Percentiles rank a stretch among this genome's conserved stretches.
phyloP scores from a whole-genome alignment of 1,139 yeast species.

The Trichomonascaceae sp. region DNA sequence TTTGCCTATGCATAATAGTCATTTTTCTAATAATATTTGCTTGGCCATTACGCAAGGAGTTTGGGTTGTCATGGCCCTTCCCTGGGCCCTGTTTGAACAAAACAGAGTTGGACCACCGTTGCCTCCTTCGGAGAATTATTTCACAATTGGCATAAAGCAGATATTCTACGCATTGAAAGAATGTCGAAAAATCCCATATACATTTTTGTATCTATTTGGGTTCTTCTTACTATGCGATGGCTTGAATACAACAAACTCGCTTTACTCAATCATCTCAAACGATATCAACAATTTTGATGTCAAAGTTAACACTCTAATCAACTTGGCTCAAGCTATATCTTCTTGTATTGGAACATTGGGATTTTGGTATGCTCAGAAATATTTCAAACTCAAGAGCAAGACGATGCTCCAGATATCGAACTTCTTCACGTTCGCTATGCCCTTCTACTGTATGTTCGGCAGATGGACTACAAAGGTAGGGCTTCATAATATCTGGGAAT shows the following conservation, averaged over 20 bases:
- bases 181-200: slow-evolving; percentile 15
- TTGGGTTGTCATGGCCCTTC: slow-evolving; percentile 17
- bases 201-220: slow-evolving; percentile 15
- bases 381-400: slow-evolving; percentile 15
- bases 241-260: slow-evolving; percentile 16
- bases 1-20: slow-evolving; percentile 15
- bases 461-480: slow-evolving; percentile 17
- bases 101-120: slow-evolving; percentile 13
- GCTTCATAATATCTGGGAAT: slow-evolving; percentile 18
- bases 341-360: slow-evolving; percentile 13
- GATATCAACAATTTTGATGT: slow-evolving; percentile 14
- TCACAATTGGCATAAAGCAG: slow-evolving; percentile 17
- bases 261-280: slow-evolving; percentile 14
- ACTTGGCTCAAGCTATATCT: slow-evolving; percentile 14
- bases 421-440: slow-evolving; percentile 16
- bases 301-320: slow-evolving; percentile 14
- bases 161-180: slow-evolving; percentile 15
- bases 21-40: slow-evolving; percentile 15
- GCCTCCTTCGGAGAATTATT: slow-evolving; percentile 15
- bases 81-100: slow-evolving; percentile 15
- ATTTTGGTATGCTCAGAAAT: slow-evolving; percentile 16
- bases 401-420: slow-evolving; percentile 18
- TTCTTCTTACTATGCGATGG: slow-evolving; percentile 17
- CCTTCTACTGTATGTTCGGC: slow-evolving; percentile 20
- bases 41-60: slow-evolving; percentile 17